These are phyloP conservation scores for Stachybotrys elegans DNA, from an alignment of 2,329 filamentous ascomycete species.

Conservation along the genomic window DNA sequence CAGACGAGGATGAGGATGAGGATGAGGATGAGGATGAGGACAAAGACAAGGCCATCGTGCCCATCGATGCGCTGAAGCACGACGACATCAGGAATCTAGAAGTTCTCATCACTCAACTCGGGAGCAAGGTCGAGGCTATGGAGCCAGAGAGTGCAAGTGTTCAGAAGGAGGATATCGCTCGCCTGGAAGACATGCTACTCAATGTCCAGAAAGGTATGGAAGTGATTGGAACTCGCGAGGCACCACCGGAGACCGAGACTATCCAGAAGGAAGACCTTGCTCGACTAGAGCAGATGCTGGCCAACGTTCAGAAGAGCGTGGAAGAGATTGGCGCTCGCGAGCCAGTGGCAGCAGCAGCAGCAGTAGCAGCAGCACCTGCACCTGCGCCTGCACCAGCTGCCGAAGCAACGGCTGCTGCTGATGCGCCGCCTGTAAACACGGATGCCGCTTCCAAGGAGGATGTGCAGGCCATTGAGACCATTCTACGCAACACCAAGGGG, in stretches of 20 bases:
- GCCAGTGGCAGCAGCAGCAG: constrained; percentile 10
- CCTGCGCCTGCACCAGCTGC: constrained; percentile 11
- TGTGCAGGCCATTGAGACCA: constrained; percentile 83
- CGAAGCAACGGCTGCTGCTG: constrained; percentile 7
- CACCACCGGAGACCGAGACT: constrained; percentile 23
- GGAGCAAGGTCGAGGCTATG: constrained; percentile 69
- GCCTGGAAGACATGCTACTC: constrained; percentile 47
- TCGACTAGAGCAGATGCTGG: constrained; percentile 48
- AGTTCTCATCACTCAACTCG: constrained; percentile 72
- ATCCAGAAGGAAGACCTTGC: constrained; percentile 49
- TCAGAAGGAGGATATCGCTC: constrained; percentile 49
- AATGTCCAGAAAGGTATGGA: constrained; percentile 45
- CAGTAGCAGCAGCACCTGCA: constrained; percentile 7
- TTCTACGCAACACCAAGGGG: constrained; percentile 83
- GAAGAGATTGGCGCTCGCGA: constrained; percentile 36
- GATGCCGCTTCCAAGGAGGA: constrained; percentile 62
- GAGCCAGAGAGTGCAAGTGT: constrained; percentile 28
- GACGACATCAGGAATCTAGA: constrained; percentile 85
- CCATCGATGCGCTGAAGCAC: constrained; percentile 52
- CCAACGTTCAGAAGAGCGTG: constrained; percentile 42
- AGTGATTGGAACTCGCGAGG: constrained; percentile 33
- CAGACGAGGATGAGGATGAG: constrained; percentile 51
- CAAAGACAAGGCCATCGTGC: constrained; percentile 20
- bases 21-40: constrained; percentile 23
- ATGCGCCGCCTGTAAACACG: constrained; percentile 4